Percentiles rank a stretch among this genome's conserved stretches.
These are phyloP conservation scores for Diaporthe helianthi DNA, from an alignment of 2,329 filamentous ascomycete genomes.

Conservation along the genomic window DNA sequence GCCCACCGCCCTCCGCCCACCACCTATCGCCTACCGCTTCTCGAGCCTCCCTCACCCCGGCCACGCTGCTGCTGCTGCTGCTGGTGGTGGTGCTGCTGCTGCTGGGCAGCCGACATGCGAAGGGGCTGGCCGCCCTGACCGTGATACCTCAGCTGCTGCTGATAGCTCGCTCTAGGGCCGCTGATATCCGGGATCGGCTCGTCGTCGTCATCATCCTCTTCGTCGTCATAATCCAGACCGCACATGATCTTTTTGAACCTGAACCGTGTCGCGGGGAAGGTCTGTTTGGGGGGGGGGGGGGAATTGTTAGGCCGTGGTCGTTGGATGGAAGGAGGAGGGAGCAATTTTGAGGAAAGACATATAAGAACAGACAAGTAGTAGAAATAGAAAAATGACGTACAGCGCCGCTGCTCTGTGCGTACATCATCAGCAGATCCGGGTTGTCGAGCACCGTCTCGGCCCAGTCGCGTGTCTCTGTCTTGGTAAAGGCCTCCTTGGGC, in stretches of 20 bases:
- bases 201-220: slow-evolving; percentile 35
- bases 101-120: background rate
- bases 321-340: background rate
- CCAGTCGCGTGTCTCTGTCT: slow-evolving; percentile 53
- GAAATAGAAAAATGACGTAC: slow-evolving; percentile 49
- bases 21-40: background rate
- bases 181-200: slow-evolving; percentile 20
- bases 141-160: slow-evolving; percentile 32
- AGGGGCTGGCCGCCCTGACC: slow-evolving; percentile 29
- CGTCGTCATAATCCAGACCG: slow-evolving; percentile 55
- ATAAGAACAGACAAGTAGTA: background rate
- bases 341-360: background rate
- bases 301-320: background rate
- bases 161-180: slow-evolving; percentile 6
- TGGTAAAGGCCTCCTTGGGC: slow-evolving; percentile 49
- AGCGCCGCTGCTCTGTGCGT: slow-evolving; percentile 60
- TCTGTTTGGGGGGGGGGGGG: slow-evolving; percentile 48
- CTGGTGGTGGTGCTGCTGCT: background rate
- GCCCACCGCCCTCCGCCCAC: no score
- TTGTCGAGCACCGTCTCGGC: slow-evolving; percentile 62
- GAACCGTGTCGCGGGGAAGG: slow-evolving; percentile 61
- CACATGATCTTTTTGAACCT: slow-evolving; percentile 64
- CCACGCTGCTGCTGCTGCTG: slow-evolving; percentile 25
- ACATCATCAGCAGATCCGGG: slow-evolving; percentile 66
- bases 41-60: slow-evolving; percentile 3